phyloP scores from a whole-genome alignment of 2,329 filamentous ascomycete genomes.

The Ophiosphaerella korrae region DNA sequence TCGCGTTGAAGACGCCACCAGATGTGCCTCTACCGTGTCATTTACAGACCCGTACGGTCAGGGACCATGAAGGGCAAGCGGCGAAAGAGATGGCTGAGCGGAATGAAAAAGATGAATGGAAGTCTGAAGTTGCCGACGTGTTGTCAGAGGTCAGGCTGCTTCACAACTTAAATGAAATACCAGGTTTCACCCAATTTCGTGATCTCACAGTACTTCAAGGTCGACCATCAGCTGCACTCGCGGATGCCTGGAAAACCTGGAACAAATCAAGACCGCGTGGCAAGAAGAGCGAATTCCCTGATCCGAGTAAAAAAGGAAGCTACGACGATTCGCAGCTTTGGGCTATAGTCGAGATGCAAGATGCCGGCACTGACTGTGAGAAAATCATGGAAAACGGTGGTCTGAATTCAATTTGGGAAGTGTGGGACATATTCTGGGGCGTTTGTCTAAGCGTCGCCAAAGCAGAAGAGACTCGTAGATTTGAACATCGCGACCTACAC shows the following conservation, averaged over 20 bases:
- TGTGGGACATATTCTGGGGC: conserved; percentile 71
- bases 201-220: conserved; percentile 64
- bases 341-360: conserved; percentile 69
- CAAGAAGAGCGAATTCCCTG: conserved; percentile 59
- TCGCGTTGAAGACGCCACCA: conserved; percentile 44
- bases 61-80: conserved; percentile 53
- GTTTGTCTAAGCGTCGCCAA: conserved; percentile 66
- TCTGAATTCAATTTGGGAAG: conserved; percentile 48
- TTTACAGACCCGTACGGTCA: conserved; percentile 42
- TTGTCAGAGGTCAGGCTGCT: conserved; percentile 58
- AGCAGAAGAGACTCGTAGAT: conserved; percentile 63
- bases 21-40: conserved; percentile 42
- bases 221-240: conserved; percentile 58
- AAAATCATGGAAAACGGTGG: conserved; percentile 44
- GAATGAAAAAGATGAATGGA: conserved; percentile 47
- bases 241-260: conserved; percentile 52
- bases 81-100: conserved; percentile 35
- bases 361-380: conserved; percentile 63
- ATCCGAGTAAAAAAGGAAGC: conserved; percentile 59
- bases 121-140: conserved; percentile 53
- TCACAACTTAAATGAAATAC: conserved; percentile 62
- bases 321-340: conserved; percentile 64
- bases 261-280: conserved; percentile 51
- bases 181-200: conserved; percentile 67
- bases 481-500: conserved; percentile 71